A percentile compares a stretch with the other conserved stretches of the same genome.
These are phyloP conservation scores for Phaeotremella fagi DNA, from an alignment of 768 basidiomycete species.

Conservation along the genomic window DNA sequence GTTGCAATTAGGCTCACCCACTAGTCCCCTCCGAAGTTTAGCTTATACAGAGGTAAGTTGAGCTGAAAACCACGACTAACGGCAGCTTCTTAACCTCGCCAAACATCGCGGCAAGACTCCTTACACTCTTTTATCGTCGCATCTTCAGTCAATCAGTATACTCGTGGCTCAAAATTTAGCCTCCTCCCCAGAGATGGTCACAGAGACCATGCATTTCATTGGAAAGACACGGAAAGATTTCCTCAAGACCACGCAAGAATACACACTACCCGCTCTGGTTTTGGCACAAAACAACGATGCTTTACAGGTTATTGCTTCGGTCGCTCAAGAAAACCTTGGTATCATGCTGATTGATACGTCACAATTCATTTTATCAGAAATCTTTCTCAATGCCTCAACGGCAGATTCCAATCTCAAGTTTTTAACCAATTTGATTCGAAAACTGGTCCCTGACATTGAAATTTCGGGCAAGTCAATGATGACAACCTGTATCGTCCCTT, in stretches of 20 bases:
- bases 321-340: conserved; percentile 26
- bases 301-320: conserved; percentile 21
- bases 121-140: conserved; percentile 36
- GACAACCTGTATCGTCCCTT: conserved; percentile 61
- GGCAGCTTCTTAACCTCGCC: conserved; percentile 27
- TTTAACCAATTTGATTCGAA: conserved; percentile 27
- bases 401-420: conserved; percentile 23
- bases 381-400: conserved; percentile 26
- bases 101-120: conserved; percentile 33
- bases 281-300: conserved; percentile 16
- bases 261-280: conserved; percentile 36
- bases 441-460: conserved; percentile 9
- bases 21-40: conserved; percentile 25
- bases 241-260: conserved; percentile 32
- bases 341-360: conserved; percentile 32
- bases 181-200: conserved; percentile 20
- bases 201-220: conserved; percentile 37
- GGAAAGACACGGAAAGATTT: conserved; percentile 31
- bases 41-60: conserved; percentile 38
- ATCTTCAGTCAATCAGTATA: conserved; percentile 35
- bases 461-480: conserved; percentile 48
- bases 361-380: conserved; percentile 25
- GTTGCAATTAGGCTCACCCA: conserved; percentile 24
- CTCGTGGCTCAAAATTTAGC: conserved; percentile 24
- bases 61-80: conserved; percentile 4